Conservation (phyloP, 2,329 filamentous ascomycete genomes). For the Epichloe sibirici region DNA sequence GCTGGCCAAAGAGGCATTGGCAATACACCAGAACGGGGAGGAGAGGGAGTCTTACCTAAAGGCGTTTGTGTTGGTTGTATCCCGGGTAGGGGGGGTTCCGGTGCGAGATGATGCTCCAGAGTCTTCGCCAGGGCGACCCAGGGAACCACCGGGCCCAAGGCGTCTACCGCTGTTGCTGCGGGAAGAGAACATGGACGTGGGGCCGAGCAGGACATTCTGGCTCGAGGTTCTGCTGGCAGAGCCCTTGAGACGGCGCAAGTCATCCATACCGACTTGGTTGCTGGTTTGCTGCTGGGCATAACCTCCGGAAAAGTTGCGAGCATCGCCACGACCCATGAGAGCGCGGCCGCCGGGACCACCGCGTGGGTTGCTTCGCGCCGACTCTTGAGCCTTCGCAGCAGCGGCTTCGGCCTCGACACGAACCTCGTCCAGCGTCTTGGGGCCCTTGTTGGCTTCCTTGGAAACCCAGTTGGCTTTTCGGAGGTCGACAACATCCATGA, state of each 20-base stretch:
- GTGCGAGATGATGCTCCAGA: constrained; percentile 82
- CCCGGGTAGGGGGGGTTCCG: constrained; percentile 60
- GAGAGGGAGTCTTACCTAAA: constrained; percentile 61
- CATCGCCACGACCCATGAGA: constrained; percentile 71
- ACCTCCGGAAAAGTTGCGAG: constrained; percentile 65
- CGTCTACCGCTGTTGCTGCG: constrained; percentile 82
- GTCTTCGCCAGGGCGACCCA: constrained; percentile 67
- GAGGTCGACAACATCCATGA: constrained; percentile 86
- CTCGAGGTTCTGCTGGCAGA: constrained; percentile 45
- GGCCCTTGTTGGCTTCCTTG: constrained; percentile 86
- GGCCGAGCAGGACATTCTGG: constrained; percentile 59
- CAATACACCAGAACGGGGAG: not conserved
- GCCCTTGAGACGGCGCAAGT: constrained; percentile 71
- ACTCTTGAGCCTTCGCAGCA: constrained; percentile 72
- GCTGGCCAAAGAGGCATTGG: not conserved
- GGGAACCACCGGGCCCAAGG: constrained; percentile 61
- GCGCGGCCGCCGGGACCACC: constrained; percentile 55
- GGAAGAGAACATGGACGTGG: constrained; percentile 77
- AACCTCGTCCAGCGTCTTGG: constrained; percentile 91
- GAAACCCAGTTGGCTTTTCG: constrained; percentile 67
- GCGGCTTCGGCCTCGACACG: constrained; percentile 71
- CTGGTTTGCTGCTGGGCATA: constrained; percentile 63
- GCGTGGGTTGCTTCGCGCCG: constrained; percentile 47
- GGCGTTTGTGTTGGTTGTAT: constrained; percentile 62
- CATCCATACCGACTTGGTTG: constrained; percentile 84